A percentile compares a stretch with the other conserved stretches of the same genome.
Conservation (phyloP, 169 alveolate genomes). For the Cryptosporidium sp. region DNA sequence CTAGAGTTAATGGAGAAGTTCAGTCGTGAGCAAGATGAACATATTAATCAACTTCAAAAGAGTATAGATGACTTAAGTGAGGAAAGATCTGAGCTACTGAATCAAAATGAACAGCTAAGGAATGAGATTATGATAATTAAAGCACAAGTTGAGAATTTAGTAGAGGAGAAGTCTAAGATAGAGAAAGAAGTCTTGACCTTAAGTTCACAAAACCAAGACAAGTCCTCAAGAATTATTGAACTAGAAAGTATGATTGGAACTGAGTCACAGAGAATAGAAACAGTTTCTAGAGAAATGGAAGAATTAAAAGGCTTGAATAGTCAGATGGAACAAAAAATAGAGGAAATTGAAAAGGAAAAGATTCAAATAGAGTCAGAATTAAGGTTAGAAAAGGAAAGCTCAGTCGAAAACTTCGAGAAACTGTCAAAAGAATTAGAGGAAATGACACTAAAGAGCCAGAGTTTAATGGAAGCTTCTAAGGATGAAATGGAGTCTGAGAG, state of each 20-base stretch:
- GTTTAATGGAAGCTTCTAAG: not conserved
- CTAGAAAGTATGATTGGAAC: not conserved
- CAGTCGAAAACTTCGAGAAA: not conserved
- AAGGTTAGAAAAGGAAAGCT: not conserved
- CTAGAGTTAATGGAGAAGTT: constrained; percentile 18
- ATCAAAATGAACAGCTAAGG: not conserved
- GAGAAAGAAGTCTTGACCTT: not conserved
- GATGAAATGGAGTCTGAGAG: not conserved
- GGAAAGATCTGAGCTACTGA: not conserved
- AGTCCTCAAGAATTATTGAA: constrained; percentile 3
- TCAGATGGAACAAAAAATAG: not conserved
- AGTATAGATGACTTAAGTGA: not conserved
- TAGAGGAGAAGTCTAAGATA: not conserved
- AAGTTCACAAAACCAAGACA: not conserved
- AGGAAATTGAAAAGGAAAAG: not conserved
- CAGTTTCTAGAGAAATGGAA: not conserved
- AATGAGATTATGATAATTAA: not conserved
- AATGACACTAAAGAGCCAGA: not conserved
- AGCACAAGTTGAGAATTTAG: not conserved
- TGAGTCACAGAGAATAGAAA: not conserved
- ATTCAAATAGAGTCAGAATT: not conserved
- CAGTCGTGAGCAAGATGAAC: constrained; percentile 4
- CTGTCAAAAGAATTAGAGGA: constrained; percentile 28
- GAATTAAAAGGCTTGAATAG: constrained; percentile 9
- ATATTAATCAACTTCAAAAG: not conserved